Percentiles rank a stretch among this genome's conserved stretches.
phyloP scores from a whole-genome alignment of 2,329 filamentous ascomycete species.

The Trichoderma endophyticum region DNA sequence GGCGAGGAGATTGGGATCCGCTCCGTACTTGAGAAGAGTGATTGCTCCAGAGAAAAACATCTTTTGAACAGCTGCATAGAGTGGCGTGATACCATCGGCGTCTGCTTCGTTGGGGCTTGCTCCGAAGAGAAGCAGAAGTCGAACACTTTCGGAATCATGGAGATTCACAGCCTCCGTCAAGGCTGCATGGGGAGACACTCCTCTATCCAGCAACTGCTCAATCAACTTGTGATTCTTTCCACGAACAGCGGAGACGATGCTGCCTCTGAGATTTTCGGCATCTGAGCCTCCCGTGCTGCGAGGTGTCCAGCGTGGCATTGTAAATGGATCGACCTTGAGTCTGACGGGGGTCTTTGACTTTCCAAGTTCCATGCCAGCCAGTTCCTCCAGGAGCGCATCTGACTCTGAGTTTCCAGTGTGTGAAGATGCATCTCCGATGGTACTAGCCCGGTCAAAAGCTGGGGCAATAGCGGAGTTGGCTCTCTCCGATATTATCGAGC shows the following conservation, averaged over 20 bases:
- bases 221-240: conserved; percentile 54
- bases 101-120: conserved; percentile 54
- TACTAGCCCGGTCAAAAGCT: conserved; percentile 5
- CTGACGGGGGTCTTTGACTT: conserved; percentile 22
- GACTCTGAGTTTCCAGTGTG: conserved; percentile 1
- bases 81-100: conserved; percentile 47
- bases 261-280: conserved; percentile 28
- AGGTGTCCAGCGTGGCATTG: conserved; percentile 52
- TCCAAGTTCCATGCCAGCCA: conserved; percentile 3
- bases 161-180: conserved; percentile 52
- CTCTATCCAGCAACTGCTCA: conserved; percentile 56
- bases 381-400: conserved; percentile 3
- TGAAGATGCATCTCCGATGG: conserved; percentile 7
- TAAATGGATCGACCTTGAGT: conserved; percentile 47
- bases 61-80: conserved; percentile 50
- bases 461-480: background rate
- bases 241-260: conserved; percentile 54
- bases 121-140: conserved; percentile 55
- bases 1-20: conserved; percentile 52
- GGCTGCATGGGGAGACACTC: conserved; percentile 49
- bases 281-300: conserved; percentile 2
- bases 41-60: conserved; percentile 56
- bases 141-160: conserved; percentile 52
- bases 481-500: background rate
- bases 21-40: conserved; percentile 62